Percentiles rank a stretch among this genome's conserved stretches.
phyloP scores from a whole-genome alignment of 1,284 basidiomycete species.

The Wolfiporia cocos region DNA sequence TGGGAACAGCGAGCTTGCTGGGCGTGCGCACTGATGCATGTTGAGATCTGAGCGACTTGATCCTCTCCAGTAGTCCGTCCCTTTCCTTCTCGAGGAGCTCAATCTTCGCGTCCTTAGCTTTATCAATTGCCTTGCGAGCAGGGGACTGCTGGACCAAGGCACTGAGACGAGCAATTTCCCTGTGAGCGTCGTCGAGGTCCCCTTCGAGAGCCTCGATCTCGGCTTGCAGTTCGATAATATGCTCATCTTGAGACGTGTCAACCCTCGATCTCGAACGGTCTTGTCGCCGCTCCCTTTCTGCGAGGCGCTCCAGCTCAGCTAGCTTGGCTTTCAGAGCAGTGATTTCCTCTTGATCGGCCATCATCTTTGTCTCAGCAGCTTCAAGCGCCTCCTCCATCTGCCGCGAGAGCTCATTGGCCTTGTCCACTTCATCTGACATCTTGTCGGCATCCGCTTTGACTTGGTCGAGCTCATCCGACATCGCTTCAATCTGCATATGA shows the following conservation, averaged over 20 bases:
- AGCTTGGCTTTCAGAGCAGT: conserved; percentile 47
- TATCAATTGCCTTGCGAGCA: conserved; percentile 67
- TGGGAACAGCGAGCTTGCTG: conserved; percentile 42
- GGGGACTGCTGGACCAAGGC: conserved; percentile 67
- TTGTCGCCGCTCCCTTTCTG: conserved; percentile 42
- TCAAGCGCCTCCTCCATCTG: conserved; percentile 72
- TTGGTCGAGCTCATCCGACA: conserved; percentile 40
- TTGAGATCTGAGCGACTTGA: conserved; percentile 50
- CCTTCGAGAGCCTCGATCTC: conserved; percentile 60
- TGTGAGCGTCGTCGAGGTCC: conserved; percentile 76
- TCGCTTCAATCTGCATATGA: conserved; percentile 38
- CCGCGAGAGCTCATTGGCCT: conserved; percentile 44
- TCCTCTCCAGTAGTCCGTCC: conserved; percentile 64
- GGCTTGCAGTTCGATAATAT: conserved; percentile 36
- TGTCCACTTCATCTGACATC: conserved; percentile 45
- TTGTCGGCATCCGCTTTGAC: conserved; percentile 41
- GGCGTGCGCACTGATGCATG: conserved; percentile 40
- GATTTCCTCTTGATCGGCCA: conserved; percentile 50
- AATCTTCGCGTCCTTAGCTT: conserved; percentile 67
- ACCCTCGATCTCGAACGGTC: conserved; percentile 30
- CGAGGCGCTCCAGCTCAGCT: conserved; percentile 50
- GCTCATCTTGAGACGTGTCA: conserved; percentile 25
- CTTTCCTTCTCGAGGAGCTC: conserved; percentile 71
- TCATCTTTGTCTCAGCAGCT: conserved; percentile 61
- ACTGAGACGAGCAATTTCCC: conserved; percentile 72